Base-by-base conservation (phyloP, 805 yeast genomes). In the Barnettozyma botsteinii region DNA sequence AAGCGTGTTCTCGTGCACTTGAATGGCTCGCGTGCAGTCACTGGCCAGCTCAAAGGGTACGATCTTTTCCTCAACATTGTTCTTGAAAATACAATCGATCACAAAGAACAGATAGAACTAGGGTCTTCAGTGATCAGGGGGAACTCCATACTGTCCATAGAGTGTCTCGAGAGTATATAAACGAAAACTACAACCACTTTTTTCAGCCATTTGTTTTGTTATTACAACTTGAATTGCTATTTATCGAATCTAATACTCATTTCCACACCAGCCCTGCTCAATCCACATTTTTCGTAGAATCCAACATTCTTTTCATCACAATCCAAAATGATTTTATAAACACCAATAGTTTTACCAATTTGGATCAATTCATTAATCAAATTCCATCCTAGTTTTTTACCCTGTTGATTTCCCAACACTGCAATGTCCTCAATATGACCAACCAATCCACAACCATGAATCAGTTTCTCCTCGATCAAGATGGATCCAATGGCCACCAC, bases 391-490 rank as follows among this genome's bases (percentile, higher is more conserved):
- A 91, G 65, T 50, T 77, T 77, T 56, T 81, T 79, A 7, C 98
- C 98, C 56, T 89, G 97, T 57, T 85, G 85, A 15, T 70, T 64
- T 23, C 60, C 57, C 15, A 78, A 70, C 4, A 91, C 95, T 1
- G 97, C 82, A 45, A 91, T 91, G 59, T 91, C 98, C 56, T 91
- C 98, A 47, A 91, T 83, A 64, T 91, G 98, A 2, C 98, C 98
- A 5, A 86, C 94, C 38, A 72, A 61, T 0, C 95, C 94, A 59
- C 93, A 79, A 29, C 67, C 75, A 62, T 91, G 98, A 47, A 93
- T 87, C 47, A 82, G 64, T 60, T 91, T 91, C 36, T 72, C 72
- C 60, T 91, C 98, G 7, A 93, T 67, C 10, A 93, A 53, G 12
- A 91, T 64, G 58, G 83, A 79, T 0, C 98, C 98, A 0, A 88